Evolutionary conservation across 345 rosid species (phyloP).

Genomic region (Jatropha curcas): DNA sequence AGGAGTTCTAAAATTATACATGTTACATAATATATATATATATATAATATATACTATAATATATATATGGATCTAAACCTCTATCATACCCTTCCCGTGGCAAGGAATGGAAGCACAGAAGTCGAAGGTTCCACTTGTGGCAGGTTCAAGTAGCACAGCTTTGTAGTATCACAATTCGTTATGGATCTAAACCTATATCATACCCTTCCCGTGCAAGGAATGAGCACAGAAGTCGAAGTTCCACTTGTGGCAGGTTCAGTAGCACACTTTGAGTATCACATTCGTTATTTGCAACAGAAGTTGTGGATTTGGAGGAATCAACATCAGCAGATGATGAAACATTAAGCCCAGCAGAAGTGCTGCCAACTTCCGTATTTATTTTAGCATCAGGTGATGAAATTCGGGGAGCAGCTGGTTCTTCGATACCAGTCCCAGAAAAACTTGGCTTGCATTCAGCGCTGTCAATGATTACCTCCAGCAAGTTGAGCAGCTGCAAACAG

Average conservation of each 20-base stretch:
- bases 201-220: slow-evolving; percentile 98
- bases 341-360: slow-evolving; percentile 35
- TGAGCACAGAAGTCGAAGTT: slow-evolving; percentile 85
- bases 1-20: not conserved
- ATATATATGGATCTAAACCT: not conserved
- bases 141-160: slow-evolving; percentile 60
- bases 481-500: slow-evolving; percentile 70
- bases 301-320: slow-evolving; percentile 43
- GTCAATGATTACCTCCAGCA: slow-evolving; percentile 84
- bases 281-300: slow-evolving; percentile 48
- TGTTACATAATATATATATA: not conserved
- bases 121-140: slow-evolving; percentile 79
- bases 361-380: slow-evolving; percentile 40
- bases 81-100: slow-evolving; percentile 54
- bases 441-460: slow-evolving; percentile 59
- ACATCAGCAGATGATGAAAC: slow-evolving; percentile 37
- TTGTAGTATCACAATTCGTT: slow-evolving; percentile 62
- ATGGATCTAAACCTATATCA: not conserved
- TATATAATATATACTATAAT: too few relatives aligned
- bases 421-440: slow-evolving; percentile 46
- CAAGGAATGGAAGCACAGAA: slow-evolving; percentile 90
- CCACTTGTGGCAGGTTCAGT: slow-evolving; percentile 70
- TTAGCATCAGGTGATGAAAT: slow-evolving; percentile 41
- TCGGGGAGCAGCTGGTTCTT: slow-evolving; percentile 42
- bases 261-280: slow-evolving; percentile 59